Conservation (phyloP, 306 rosid genomes). For the Ormosia emarginata region DNA sequence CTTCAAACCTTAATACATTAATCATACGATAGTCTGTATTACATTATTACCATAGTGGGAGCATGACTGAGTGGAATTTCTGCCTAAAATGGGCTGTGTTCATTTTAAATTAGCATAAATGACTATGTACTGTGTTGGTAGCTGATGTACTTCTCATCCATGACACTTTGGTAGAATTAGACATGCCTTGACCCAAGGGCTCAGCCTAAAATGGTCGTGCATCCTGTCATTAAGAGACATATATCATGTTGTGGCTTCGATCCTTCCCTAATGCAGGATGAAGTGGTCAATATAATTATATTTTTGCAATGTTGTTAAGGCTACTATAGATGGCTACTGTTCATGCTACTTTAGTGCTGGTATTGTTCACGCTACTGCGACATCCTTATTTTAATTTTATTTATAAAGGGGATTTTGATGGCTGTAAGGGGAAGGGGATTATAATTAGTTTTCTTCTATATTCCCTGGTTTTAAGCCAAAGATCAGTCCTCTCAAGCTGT, state of each 20-base stretch:
- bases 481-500: not conserved
- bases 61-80: not conserved
- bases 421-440: not conserved
- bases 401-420: not conserved
- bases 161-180: not conserved
- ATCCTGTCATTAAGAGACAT: not conserved
- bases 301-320: not conserved
- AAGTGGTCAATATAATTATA: not conserved
- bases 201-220: not conserved
- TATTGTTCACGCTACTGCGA: not conserved
- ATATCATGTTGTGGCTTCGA: not conserved
- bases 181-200: not conserved
- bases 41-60: not conserved
- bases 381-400: not conserved
- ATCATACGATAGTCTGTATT: not conserved
- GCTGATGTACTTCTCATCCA: not conserved
- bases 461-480: not conserved
- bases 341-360: no score
- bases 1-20: not conserved
- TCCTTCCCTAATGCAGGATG: not conserved
- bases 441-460: not conserved
- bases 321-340: not conserved
- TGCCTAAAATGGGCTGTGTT: not conserved
- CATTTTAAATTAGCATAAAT: not conserved
- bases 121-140: not conserved